Evolutionary conservation across 202 grass and related monocot species (phyloP), one percentile per base, ranked within the genome.

Genomic region (Carex sylvatica): DNA sequence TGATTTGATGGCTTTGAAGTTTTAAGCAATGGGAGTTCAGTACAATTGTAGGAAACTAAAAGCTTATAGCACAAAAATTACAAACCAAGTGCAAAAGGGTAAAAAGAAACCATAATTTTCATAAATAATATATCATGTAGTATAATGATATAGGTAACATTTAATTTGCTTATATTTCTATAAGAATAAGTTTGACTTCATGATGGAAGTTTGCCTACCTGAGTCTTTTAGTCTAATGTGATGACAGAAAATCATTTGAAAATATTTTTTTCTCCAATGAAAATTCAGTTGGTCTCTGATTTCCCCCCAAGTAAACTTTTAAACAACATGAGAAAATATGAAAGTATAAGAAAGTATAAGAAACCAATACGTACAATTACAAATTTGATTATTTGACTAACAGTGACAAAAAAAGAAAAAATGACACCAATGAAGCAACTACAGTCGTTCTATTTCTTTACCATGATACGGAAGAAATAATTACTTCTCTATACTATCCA

Each of bases 401-500:
- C 22, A 55, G 2, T 33, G 14, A 30, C 11, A 53, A 23, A 6
- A 40, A 40, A 53, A 23, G 35, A 40, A 40, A 14, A 55, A 31
- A 24, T 6, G 42, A 24, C 14, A 20, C 22, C 16, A 31, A 59
- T 59, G 53, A 77, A 56, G 14, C 73, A 56, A 35, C 49, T 19
- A 56, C 3, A 35, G 72, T 14, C 6, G 2, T 55, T 56, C 72
- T 56, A 11, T 55, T 18, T 56, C 26, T 56, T 56, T 18, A 23
- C 47, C 72, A 16, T 54, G 16, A 58, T 36, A 36, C 19, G 19
- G 4, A 77, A 56, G 14, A 77, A 72, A 77, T 12, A 56, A 77
- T 77, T 77, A 35, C 53, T 59, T 58, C 53, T 77, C 53, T 35
- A 77, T 14, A 77, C n/a, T 30, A 59, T 58, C 26, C 51, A 59